These are phyloP conservation scores for Metarhizium anisopliae DNA, from an alignment of 2,329 filamentous ascomycete genomes.

Conservation along the genomic window DNA sequence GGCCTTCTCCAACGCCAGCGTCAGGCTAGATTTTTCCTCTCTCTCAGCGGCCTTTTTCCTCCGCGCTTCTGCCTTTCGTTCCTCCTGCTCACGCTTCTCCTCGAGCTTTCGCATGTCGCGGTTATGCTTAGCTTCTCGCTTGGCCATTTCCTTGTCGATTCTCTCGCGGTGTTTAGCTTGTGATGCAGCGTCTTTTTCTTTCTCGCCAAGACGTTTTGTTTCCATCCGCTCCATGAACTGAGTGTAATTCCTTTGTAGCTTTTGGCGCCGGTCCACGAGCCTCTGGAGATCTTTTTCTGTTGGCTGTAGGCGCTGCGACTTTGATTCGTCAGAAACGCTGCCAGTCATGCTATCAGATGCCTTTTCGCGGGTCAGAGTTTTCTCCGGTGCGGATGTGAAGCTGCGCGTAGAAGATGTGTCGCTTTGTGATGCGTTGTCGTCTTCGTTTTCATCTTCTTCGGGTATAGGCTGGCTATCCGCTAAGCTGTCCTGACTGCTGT, in stretches of 20 bases:
- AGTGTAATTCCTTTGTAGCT: slow-evolving; percentile 54
- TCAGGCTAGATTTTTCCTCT: slow-evolving; percentile 40
- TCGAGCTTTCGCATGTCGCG: slow-evolving; percentile 57
- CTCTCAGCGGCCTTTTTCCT: slow-evolving; percentile 42
- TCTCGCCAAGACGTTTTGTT: slow-evolving; percentile 36
- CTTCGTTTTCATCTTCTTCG: slow-evolving; percentile 18
- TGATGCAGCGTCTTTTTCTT: slow-evolving; percentile 39
- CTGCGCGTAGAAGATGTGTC: slow-evolving; percentile 38
- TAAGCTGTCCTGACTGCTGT: slow-evolving; percentile 17
- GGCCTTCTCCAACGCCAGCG: slow-evolving; percentile 43
- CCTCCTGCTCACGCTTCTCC: slow-evolving; percentile 53
- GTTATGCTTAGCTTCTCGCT: slow-evolving; percentile 57
- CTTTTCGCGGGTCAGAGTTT: slow-evolving; percentile 19
- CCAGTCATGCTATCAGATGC: slow-evolving; percentile 15
- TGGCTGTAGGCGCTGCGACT: slow-evolving; percentile 16
- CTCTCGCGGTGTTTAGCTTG: slow-evolving; percentile 52
- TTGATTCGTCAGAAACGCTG: slow-evolving; percentile 31
- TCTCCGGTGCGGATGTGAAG: slow-evolving; percentile 40
- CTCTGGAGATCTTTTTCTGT: slow-evolving; percentile 56
- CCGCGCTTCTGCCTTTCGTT: slow-evolving; percentile 46
- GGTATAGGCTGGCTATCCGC: slow-evolving; percentile 13
- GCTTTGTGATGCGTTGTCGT: slow-evolving; percentile 23
- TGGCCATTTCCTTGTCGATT: slow-evolving; percentile 53
- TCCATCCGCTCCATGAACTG: slow-evolving; percentile 41
- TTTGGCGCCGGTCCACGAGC: slow-evolving; percentile 49